These are phyloP conservation scores for Peronospora farinosa DNA, from an alignment of 352 stramenopile species.

Conservation along the genomic window DNA sequence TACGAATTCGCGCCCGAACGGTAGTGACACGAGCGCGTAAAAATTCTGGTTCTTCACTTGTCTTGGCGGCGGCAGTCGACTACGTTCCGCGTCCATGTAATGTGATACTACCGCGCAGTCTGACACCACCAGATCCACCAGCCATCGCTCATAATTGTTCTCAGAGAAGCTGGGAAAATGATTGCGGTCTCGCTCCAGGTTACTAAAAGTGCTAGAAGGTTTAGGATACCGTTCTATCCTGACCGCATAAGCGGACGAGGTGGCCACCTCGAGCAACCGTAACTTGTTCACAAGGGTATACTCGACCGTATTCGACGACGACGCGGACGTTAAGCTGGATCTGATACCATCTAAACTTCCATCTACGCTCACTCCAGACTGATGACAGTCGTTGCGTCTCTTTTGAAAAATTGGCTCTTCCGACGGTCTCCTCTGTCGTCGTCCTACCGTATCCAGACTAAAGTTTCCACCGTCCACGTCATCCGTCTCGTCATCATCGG, in stretches of 20 bases:
- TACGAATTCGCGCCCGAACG: constrained; percentile 57
- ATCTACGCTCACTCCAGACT: constrained; percentile 33
- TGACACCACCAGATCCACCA: constrained; percentile 46
- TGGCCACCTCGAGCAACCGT: constrained; percentile 57
- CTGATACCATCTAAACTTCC: constrained; percentile 49
- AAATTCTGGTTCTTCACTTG: constrained; percentile 72
- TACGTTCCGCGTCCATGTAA: constrained; percentile 43
- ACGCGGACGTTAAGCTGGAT: constrained; percentile 48
- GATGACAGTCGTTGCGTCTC: constrained; percentile 33
- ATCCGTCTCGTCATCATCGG: constrained; percentile 41
- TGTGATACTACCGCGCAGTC: constrained; percentile 47
- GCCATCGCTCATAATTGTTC: constrained; percentile 70
- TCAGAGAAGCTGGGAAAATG: constrained; percentile 59
- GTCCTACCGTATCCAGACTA: constrained; percentile 19
- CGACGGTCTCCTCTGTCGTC: constrained; percentile 24
- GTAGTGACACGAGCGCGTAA: constrained; percentile 58
- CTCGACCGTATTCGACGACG: constrained; percentile 41
- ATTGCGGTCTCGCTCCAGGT: constrained; percentile 43
- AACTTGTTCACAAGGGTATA: constrained; percentile 69
- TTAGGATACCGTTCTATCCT: constrained; percentile 78
- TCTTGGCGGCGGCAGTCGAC: constrained; percentile 39
- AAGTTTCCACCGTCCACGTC: constrained; percentile 17
- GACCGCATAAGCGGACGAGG: constrained; percentile 67
- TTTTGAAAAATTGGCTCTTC: constrained; percentile 68
- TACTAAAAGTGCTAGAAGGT: constrained; percentile 58